Conservation (phyloP, 495 filamentous ascomycete species). For the Hypoxylon crocopeplum region DNA sequence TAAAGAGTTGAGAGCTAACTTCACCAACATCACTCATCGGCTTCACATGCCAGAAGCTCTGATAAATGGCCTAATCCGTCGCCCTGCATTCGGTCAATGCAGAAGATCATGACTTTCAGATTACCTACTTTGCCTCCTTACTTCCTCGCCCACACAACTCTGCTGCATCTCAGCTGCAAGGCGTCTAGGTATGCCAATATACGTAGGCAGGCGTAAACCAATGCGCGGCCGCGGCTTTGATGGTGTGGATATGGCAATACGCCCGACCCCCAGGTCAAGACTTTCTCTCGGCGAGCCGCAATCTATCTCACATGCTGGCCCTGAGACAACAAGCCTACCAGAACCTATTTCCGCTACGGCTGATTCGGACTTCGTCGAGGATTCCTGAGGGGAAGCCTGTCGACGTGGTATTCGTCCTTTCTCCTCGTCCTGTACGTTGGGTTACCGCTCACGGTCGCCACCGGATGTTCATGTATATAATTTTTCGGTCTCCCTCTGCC, state of each 20-base stretch:
- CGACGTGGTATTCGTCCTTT: conserved; percentile 31
- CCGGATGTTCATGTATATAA: conserved; percentile 34
- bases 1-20: too few species aligned
- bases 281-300: conserved; percentile 28
- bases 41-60: conserved; percentile 17
- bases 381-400: conserved; percentile 37
- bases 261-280: conserved; percentile 10
- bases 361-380: conserved; percentile 20
- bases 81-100: conserved; percentile 34
- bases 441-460: conserved; percentile 18
- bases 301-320: conserved; percentile 29
- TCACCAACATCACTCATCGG: background rate
- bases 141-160: conserved; percentile 12
- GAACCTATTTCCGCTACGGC: conserved; percentile 19
- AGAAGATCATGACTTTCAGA: conserved; percentile 18
- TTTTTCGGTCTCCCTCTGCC: conserved; percentile 12
- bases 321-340: conserved; percentile 16
- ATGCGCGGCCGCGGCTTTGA: conserved; percentile 4
- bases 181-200: conserved; percentile 1
- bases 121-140: conserved; percentile 22
- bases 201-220: background rate
- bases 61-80: conserved; percentile 29
- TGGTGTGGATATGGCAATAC: conserved; percentile 15
- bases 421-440: conserved; percentile 18
- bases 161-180: conserved; percentile 7